Conservation (phyloP, 2,329 filamentous ascomycete genomes). For the Xylaria sp. region DNA sequence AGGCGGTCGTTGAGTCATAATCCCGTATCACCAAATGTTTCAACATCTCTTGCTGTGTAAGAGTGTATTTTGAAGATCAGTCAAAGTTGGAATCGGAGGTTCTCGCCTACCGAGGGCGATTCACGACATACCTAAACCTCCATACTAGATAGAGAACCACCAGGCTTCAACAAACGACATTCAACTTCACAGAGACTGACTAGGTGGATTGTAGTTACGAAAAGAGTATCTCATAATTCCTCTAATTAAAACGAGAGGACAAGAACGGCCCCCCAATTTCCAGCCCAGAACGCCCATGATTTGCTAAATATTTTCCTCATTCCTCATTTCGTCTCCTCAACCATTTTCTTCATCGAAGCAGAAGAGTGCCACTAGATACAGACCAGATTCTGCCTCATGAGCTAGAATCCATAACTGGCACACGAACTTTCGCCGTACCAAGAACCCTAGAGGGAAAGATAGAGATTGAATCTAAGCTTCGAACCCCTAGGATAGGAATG, state of each 20-base stretch:
- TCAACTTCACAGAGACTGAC: background rate
- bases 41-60: too few species aligned
- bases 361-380: background rate
- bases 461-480: background rate
- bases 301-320: background rate
- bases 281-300: conserved; percentile 18
- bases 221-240: background rate
- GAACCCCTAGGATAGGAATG: background rate
- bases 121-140: too few species aligned
- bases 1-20: too few species aligned
- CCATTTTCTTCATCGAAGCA: background rate
- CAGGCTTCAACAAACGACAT: too few species aligned
- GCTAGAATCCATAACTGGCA: background rate
- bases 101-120: too few species aligned
- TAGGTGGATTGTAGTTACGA: background rate
- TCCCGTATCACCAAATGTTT: too few species aligned
- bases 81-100: too few species aligned
- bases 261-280: background rate
- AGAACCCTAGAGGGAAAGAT: background rate
- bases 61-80: too few species aligned
- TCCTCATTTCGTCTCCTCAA: background rate
- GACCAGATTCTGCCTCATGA: background rate
- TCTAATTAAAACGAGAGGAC: conserved; percentile 4
- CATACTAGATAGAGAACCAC: too few species aligned
- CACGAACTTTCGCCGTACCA: background rate